Evolutionary conservation across 2,329 filamentous ascomycete genomes (phyloP).

Genomic region (Diaporthe velutina): DNA sequence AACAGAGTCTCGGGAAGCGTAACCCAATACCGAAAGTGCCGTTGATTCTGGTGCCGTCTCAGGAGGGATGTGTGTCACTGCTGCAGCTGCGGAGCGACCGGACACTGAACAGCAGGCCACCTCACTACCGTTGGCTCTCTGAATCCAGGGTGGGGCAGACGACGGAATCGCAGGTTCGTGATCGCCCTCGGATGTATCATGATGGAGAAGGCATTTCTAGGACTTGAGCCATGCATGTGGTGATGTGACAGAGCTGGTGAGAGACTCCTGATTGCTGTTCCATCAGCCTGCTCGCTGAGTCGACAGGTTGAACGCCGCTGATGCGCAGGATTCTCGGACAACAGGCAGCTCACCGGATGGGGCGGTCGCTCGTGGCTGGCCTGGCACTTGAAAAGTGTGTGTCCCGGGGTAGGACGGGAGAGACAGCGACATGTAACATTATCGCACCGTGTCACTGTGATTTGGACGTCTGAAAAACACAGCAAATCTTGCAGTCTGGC

Average conservation of each 20-base stretch:
- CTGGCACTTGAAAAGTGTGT: not conserved
- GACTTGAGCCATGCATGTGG: not conserved
- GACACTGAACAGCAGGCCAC: conserved; percentile 18
- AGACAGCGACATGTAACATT: not conserved
- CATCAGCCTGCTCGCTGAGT: conserved; percentile 1
- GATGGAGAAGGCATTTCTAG: conserved; percentile 2
- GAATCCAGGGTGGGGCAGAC: conserved; percentile 12
- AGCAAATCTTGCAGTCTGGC: not conserved
- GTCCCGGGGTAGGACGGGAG: conserved; percentile 5
- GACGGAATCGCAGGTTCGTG: conserved; percentile 21
- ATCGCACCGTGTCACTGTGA: not conserved
- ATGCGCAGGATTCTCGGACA: not conserved
- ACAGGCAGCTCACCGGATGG: conserved; percentile 4
- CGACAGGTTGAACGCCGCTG: conserved; percentile 5
- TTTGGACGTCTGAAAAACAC: not conserved
- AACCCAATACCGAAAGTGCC: conserved; percentile 35
- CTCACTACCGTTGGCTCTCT: conserved; percentile 26
- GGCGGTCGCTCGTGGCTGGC: conserved; percentile 3
- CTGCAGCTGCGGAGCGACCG: conserved; percentile 35
- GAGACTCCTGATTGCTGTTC: conserved; percentile 17
- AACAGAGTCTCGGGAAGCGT: conserved; percentile 27
- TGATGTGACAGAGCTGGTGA: conserved; percentile 15
- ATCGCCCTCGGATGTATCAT: conserved; percentile 33
- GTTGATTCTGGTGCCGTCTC: conserved; percentile 11
- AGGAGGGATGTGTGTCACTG: conserved; percentile 23